Percentiles rank a stretch among this genome's conserved stretches.
These are phyloP conservation scores for Quercus phellos DNA, from an alignment of 331 rosid genomes.

Conservation along the genomic window DNA sequence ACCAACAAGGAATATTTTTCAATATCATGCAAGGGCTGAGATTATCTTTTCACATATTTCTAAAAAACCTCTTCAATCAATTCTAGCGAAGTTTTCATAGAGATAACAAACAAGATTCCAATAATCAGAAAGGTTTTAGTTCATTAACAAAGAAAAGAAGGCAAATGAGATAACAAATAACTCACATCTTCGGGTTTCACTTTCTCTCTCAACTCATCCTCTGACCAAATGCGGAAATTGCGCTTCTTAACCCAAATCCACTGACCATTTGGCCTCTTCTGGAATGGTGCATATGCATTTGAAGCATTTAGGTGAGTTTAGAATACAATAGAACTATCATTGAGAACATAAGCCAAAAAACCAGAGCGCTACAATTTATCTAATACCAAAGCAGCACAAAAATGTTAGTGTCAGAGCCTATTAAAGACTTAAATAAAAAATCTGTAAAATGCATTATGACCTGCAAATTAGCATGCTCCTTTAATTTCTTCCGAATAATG, in stretches of 20 bases:
- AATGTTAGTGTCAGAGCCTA: background rate
- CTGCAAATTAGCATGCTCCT: slow-evolving; percentile 83
- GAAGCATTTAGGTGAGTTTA: slow-evolving; percentile 23
- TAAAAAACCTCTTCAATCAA: background rate
- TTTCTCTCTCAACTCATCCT: slow-evolving; percentile 79
- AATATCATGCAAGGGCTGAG: background rate
- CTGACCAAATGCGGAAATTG: slow-evolving; percentile 68
- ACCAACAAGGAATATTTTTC: slow-evolving; percentile 5
- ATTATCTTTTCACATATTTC: background rate
- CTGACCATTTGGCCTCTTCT: slow-evolving; percentile 77
- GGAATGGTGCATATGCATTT: slow-evolving; percentile 32
- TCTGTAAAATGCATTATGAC: slow-evolving; percentile 23
- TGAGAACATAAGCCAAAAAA: background rate
- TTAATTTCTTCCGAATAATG: slow-evolving; percentile 69
- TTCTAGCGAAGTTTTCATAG: slow-evolving; percentile 5
- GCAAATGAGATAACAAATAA: slow-evolving; percentile 11
- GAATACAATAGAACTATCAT: slow-evolving; percentile 1
- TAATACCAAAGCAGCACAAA: background rate
- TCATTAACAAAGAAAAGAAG: slow-evolving; percentile 15
- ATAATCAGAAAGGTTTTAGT: slow-evolving; percentile 2
- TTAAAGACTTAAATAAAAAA: background rate
- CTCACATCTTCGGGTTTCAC: slow-evolving; percentile 94
- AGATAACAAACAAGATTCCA: slow-evolving; percentile 1
- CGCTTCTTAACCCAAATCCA: slow-evolving; percentile 76
- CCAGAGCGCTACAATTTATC: background rate